Conservation (phyloP, 495 filamentous ascomycete genomes). For the Penicillium cosmopolitanum region DNA sequence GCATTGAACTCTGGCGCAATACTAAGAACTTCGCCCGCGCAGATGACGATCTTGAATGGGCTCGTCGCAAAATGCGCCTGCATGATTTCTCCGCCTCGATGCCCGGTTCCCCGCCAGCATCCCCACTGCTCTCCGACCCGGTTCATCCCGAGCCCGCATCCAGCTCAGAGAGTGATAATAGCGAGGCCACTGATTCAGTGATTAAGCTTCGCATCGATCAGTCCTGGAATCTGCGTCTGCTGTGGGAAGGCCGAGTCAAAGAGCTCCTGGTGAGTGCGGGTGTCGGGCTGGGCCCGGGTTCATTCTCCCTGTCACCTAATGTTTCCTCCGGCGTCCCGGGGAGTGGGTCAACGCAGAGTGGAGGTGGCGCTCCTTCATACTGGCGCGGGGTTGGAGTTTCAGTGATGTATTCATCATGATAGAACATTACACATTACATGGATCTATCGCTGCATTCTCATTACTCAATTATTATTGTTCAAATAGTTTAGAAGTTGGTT, state of each 20-base stretch:
- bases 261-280: conserved; percentile 91
- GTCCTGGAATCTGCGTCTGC: conserved; percentile 75
- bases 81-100: conserved; percentile 32
- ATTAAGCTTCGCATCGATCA: conserved; percentile 88
- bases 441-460: neutral
- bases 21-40: conserved; percentile 42
- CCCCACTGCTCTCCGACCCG: conserved; percentile 27
- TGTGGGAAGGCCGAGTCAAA: conserved; percentile 95
- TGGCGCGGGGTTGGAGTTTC: conserved; percentile 77
- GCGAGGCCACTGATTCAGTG: conserved; percentile 79
- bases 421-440: neutral
- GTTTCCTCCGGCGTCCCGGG: conserved; percentile 26
- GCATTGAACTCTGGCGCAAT: conserved; percentile 83
- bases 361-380: conserved; percentile 61
- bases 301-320: conserved; percentile 43
- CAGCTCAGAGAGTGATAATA: conserved; percentile 33
- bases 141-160: conserved; percentile 25
- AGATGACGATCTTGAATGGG: conserved; percentile 51
- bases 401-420: conserved; percentile 88
- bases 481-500: neutral
- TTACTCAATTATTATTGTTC: neutral
- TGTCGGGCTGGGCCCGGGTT: conserved; percentile 65
- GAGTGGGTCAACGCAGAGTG: conserved; percentile 57
- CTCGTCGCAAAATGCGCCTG: conserved; percentile 45
- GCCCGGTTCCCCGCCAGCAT: conserved; percentile 25